Evolutionary conservation across 768 basidiomycete genomes (phyloP).

Genomic region (Suillus spraguei): DNA sequence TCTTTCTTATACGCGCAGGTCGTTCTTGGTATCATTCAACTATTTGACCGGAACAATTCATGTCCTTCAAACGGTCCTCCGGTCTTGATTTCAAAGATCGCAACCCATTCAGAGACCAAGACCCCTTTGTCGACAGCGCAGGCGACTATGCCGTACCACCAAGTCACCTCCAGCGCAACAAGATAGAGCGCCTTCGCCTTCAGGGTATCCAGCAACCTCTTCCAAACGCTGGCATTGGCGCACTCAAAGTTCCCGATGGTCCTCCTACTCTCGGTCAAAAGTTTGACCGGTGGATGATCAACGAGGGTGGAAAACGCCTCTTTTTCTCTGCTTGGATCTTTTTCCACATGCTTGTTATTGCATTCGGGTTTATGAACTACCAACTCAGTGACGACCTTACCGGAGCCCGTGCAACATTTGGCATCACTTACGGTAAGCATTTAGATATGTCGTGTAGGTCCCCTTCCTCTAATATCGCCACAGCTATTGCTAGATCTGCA

Average conservation of each 20-base stretch:
- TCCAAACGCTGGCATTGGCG: constrained; percentile 32
- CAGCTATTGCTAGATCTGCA: constrained; percentile 85
- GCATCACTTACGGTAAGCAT: constrained; percentile 72
- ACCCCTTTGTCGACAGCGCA: constrained; percentile 44
- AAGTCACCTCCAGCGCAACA: constrained; percentile 76
- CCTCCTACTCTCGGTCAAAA: constrained; percentile 46
- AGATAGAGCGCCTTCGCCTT: constrained; percentile 77
- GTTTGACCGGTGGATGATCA: constrained; percentile 87
- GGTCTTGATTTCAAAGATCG: constrained; percentile 72
- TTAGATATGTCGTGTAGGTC: not conserved
- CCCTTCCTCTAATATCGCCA: not conserved
- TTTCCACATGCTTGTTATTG: constrained; percentile 76
- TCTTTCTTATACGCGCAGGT: constrained; percentile 23
- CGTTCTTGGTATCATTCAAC: constrained; percentile 19
- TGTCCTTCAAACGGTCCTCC: constrained; percentile 51
- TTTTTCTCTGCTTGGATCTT: constrained; percentile 84
- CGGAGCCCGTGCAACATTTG: constrained; percentile 69
- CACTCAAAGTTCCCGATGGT: constrained; percentile 33
- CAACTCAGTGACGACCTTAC: constrained; percentile 75
- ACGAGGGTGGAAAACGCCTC: constrained; percentile 79
- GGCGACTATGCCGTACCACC: constrained; percentile 28
- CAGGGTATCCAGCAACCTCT: constrained; percentile 80
- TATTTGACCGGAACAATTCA: constrained; percentile 19
- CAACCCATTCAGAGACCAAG: constrained; percentile 48
- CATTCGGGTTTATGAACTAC: constrained; percentile 80